A percentile compares a stretch with the other conserved stretches of the same genome.
These are phyloP conservation scores for Astrephomene gubernaculifera DNA, from an alignment of 139 green algal species.

Conservation along the genomic window DNA sequence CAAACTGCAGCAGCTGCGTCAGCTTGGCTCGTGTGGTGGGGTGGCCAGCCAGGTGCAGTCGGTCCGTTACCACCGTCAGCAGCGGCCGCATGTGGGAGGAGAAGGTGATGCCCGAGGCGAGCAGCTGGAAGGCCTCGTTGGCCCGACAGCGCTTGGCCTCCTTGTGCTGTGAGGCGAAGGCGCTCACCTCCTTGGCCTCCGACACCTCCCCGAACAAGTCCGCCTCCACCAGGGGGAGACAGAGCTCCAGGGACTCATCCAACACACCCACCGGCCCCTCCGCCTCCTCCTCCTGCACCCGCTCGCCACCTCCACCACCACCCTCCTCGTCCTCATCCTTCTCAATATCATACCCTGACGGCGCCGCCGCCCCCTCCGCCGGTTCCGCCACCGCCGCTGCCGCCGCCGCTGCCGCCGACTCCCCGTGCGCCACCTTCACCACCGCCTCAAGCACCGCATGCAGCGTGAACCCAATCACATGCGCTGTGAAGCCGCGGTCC, in stretches of 20 bases:
- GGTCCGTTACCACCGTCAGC: constrained; percentile 44
- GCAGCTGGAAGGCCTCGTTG: constrained; percentile 83
- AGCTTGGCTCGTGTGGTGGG: constrained; percentile 78
- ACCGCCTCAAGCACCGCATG: constrained; percentile 80
- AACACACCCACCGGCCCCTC: constrained; percentile 59
- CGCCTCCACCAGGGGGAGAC: constrained; percentile 83
- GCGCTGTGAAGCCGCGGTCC: constrained; percentile 81
- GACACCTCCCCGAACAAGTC: constrained; percentile 83
- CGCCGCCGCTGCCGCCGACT: constrained; percentile 28
- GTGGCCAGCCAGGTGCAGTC: constrained; percentile 64
- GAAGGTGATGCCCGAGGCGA: constrained; percentile 78
- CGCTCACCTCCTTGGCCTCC: constrained; percentile 81
- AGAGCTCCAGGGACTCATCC: constrained; percentile 68
- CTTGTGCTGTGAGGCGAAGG: constrained; percentile 83
- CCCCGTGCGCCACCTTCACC: constrained; percentile 14
- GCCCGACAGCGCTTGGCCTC: constrained; percentile 78
- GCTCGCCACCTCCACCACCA: not conserved
- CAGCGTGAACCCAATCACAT: constrained; percentile 92
- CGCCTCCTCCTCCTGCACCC: not conserved
- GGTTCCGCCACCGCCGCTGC: constrained; percentile 39
- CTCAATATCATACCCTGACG: constrained; percentile 23
- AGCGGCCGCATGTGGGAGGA: constrained; percentile 52
- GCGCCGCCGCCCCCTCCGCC: constrained; percentile 22
- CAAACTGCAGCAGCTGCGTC: constrained; percentile 76
- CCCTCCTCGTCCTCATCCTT: not conserved